Percentiles rank a stretch among this genome's conserved stretches.
Evolutionary conservation across 495 filamentous ascomycete species (phyloP).

Genomic region (Lasiosphaeria miniovina): DNA sequence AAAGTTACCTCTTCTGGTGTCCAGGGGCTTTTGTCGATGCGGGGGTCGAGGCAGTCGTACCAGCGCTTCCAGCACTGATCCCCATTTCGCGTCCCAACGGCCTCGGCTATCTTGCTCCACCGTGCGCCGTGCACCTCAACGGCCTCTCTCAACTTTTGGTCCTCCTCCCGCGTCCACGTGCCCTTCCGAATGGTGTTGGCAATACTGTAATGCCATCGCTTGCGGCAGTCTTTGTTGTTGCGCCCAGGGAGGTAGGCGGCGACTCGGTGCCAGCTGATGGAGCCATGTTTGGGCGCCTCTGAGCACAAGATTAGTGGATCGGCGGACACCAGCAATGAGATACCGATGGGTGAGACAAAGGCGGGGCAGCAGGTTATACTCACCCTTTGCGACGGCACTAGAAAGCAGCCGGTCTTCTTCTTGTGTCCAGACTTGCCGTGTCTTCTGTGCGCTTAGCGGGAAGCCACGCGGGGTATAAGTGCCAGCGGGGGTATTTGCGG

Average conservation of each 20-base stretch:
- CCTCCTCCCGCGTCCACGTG: constrained; percentile 40
- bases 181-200: constrained; percentile 39
- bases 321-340: background rate
- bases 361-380: constrained; percentile 2
- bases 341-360: background rate
- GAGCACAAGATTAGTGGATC: background rate
- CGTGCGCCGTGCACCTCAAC: constrained; percentile 35
- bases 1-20: constrained; percentile 27
- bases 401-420: constrained; percentile 26
- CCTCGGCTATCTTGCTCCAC: constrained; percentile 34
- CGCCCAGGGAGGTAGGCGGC: constrained; percentile 36
- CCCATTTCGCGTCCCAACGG: constrained; percentile 31
- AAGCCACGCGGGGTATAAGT: background rate
- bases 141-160: constrained; percentile 33
- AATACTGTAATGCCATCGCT: constrained; percentile 40
- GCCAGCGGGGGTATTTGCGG: background rate
- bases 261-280: constrained; percentile 41
- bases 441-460: background rate
- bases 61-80: constrained; percentile 38
- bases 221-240: constrained; percentile 44
- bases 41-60: constrained; percentile 32
- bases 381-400: constrained; percentile 22
- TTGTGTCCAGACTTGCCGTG: constrained; percentile 29
- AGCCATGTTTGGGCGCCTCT: constrained; percentile 26
- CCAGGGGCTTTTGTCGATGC: constrained; percentile 36